These are phyloP conservation scores for Corynascus novoguineensis DNA, from an alignment of 495 filamentous ascomycete genomes.

Conservation along the genomic window DNA sequence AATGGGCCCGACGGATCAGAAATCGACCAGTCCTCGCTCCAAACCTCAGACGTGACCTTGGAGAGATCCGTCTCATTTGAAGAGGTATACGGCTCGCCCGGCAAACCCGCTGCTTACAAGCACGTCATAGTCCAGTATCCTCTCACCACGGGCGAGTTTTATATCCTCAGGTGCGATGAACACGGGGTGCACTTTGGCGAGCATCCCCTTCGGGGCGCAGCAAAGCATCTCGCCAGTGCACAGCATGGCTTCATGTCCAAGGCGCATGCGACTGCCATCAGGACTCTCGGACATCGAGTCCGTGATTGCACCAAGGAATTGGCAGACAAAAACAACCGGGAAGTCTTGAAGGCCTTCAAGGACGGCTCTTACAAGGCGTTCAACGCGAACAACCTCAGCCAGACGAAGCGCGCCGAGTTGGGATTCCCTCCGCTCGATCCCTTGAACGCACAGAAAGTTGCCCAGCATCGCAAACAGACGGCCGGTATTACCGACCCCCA, in stretches of 20 bases:
- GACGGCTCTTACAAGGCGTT: slow-evolving; percentile 30
- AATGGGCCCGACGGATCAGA: background rate
- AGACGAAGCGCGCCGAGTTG: slow-evolving; percentile 13
- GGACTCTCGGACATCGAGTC: slow-evolving; percentile 34
- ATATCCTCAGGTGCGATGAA: slow-evolving; percentile 42
- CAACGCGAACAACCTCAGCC: slow-evolving; percentile 26
- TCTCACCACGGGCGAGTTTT: slow-evolving; percentile 23
- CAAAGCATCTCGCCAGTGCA: slow-evolving; percentile 36
- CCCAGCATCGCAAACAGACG: slow-evolving; percentile 6
- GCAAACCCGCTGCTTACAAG: slow-evolving; percentile 32
- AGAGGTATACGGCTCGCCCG: slow-evolving; percentile 33
- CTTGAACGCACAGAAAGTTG: background rate
- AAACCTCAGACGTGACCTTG: background rate
- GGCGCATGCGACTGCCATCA: slow-evolving; percentile 27
- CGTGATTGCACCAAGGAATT: slow-evolving; percentile 27
- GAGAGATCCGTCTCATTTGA: slow-evolving; percentile 33
- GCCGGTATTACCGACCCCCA: slow-evolving; percentile 17
- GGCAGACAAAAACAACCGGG: slow-evolving; percentile 32
- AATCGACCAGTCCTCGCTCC: background rate
- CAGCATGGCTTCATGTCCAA: slow-evolving; percentile 34
- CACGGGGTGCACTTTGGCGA: slow-evolving; percentile 39
- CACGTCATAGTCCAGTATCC: slow-evolving; percentile 41
- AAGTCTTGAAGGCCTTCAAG: slow-evolving; percentile 24
- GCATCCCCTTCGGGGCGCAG: slow-evolving; percentile 38
- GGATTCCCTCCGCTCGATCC: slow-evolving; percentile 14